Conservation (phyloP, 257 asterid genomes). For the Solanum stenotomum region DNA sequence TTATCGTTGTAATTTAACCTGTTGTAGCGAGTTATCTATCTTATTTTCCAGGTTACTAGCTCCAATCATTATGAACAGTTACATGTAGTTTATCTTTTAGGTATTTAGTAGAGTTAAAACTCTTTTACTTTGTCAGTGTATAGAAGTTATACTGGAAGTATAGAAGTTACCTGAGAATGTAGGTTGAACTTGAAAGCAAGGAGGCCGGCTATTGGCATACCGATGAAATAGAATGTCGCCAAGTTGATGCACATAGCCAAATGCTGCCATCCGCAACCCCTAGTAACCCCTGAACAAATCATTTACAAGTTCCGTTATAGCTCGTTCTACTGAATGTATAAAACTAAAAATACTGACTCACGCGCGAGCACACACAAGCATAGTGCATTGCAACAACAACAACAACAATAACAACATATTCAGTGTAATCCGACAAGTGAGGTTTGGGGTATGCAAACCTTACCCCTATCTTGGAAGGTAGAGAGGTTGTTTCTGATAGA, state of each 20-base stretch:
- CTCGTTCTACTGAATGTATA: neutral
- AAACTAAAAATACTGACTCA: neutral
- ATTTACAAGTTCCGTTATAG: neutral
- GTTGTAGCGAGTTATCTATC: neutral
- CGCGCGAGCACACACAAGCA: neutral
- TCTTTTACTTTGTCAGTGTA: neutral
- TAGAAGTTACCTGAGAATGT: slow-evolving; percentile 41
- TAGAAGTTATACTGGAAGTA: too few species aligned
- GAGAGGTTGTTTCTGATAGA: neutral
- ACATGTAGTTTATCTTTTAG: neutral
- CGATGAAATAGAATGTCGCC: slow-evolving; percentile 53
- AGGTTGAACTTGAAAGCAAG: slow-evolving; percentile 50
- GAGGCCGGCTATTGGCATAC: slow-evolving; percentile 50
- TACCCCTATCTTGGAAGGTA: neutral
- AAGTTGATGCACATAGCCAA: slow-evolving; percentile 47
- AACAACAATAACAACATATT: too few species aligned
- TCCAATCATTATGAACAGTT: neutral
- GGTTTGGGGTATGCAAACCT: neutral
- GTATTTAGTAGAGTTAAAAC: neutral
- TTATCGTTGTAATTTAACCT: neutral
- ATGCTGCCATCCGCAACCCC: slow-evolving; percentile 87
- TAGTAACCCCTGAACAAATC: slow-evolving; percentile 45
- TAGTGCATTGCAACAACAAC: neutral
- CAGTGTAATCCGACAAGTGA: neutral
- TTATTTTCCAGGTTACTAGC: neutral